Evolutionary conservation across 352 stramenopile genomes (phyloP).

Genomic region (Phytophthora sojae): DNA sequence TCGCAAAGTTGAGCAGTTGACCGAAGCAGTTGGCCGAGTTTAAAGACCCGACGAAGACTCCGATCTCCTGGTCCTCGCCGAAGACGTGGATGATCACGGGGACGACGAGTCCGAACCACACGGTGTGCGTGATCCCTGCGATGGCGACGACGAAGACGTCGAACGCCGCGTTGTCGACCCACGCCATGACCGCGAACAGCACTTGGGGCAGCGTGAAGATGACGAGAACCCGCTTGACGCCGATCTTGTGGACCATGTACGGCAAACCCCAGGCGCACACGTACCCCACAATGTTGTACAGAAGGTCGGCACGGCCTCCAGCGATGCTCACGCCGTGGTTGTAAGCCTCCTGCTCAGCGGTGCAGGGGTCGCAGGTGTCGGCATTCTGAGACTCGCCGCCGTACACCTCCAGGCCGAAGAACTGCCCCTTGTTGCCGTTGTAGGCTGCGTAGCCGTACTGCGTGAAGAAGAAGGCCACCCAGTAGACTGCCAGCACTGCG

Average conservation of each 20-base stretch:
- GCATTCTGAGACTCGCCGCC: conserved; percentile 40
- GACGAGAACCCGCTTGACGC: conserved; percentile 47
- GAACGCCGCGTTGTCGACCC: conserved; percentile 24
- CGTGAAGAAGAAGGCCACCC: conserved; percentile 44
- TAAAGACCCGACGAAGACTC: conserved; percentile 51
- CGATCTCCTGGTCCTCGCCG: conserved; percentile 45
- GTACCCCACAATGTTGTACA: conserved; percentile 50
- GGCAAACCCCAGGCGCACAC: conserved; percentile 49
- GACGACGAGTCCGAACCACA: conserved; percentile 52
- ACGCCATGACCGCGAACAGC: conserved; percentile 46
- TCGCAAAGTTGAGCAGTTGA: conserved; percentile 48
- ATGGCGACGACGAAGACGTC: conserved; percentile 43
- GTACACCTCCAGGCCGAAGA: conserved; percentile 65
- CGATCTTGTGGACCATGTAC: conserved; percentile 46
- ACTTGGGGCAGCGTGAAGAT: conserved; percentile 44
- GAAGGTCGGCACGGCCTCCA: conserved; percentile 48
- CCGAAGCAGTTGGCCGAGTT: conserved; percentile 62
- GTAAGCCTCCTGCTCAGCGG: conserved; percentile 42
- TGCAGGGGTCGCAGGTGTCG: conserved; percentile 49
- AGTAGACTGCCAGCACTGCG: conserved; percentile 39
- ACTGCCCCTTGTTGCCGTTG: conserved; percentile 70
- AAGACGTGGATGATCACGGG: conserved; percentile 59
- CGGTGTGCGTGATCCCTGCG: conserved; percentile 43
- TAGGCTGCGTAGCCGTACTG: conserved; percentile 62
- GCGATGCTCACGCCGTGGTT: conserved; percentile 50